Evolutionary conservation across 257 asterid genomes (phyloP), one percentile per base, ranked within the genome.

Genomic region (Gentiana dahurica): DNA sequence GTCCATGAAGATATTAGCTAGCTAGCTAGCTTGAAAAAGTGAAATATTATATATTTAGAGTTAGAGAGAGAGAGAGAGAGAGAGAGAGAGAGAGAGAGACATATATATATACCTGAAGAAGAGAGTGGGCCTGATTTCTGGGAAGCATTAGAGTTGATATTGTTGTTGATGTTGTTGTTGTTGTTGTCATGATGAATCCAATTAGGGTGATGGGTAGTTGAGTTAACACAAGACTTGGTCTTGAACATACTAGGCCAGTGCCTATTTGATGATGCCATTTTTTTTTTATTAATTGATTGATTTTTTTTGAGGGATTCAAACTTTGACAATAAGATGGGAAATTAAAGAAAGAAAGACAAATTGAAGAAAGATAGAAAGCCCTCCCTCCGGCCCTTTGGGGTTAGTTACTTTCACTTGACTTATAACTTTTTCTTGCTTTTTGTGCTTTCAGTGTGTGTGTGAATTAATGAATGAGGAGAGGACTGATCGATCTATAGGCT

Each of bases 201-300:
- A 24, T 24, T 24, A 71, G 51, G 94, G 54, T 5, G 85, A 61
- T 78, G 61, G 77, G 13, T 80, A 56, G 56, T 86, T 88, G 51
- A 79, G 80, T 37, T 80, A 95, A 87, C 94, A 77, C 75, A 75
- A 68, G 99, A 81, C 63, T 79, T 79, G 62, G 85, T 75, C 67
- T 70, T 79, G 34, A 79, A 79, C 85, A 77, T 71, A 55, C 83
- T 74, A 51, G 83, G 83, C 83, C 83, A 77, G 73, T 77, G 80
- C 59, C 80, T 71, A 70, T 77, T 77, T 46, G 83, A 71, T 47
- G 79, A 73, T 61, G 80, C 75, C 80, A 71, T 24, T 24, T 24
- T 24, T 24, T 24, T 24, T 24, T 24, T 24, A 24, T 24, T 70
- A 55, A 44, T 57, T 8, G 59, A 34, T 24, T 34, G 11, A 13